Evolutionary conservation across 495 filamentous ascomycete species (phyloP).

Genomic region (Tetracladium setigerum): DNA sequence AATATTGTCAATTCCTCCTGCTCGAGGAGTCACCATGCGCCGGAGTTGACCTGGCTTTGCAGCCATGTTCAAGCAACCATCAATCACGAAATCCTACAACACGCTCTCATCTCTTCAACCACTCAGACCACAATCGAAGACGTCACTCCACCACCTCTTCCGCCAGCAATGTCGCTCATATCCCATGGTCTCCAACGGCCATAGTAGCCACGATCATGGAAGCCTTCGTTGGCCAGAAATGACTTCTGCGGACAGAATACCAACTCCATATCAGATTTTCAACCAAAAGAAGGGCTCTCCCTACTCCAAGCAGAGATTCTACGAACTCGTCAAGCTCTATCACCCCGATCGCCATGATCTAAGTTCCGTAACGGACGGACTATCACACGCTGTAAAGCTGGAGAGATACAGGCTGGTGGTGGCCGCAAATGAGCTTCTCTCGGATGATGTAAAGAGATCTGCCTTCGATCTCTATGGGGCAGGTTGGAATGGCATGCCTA

Average conservation of each 20-base stretch:
- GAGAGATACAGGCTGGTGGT: conserved; percentile 87
- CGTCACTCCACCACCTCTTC: conserved; percentile 7
- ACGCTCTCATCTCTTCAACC: conserved; percentile 9
- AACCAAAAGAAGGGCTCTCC: conserved; percentile 49
- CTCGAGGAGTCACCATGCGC: neutral
- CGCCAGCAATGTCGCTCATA: conserved; percentile 22
- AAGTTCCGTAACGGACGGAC: conserved; percentile 12
- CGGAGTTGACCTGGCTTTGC: neutral
- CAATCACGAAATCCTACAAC: conserved; percentile 12
- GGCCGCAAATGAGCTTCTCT: conserved; percentile 83
- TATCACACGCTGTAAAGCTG: conserved; percentile 51
- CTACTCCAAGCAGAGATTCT: conserved; percentile 79
- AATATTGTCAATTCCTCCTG: neutral
- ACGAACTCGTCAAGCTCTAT: conserved; percentile 89
- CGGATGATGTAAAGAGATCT: conserved; percentile 64
- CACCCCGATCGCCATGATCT: conserved; percentile 67
- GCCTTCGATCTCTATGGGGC: conserved; percentile 77
- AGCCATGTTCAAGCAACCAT: conserved; percentile 21
- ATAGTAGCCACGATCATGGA: conserved; percentile 15
- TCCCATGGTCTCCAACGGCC: conserved; percentile 25
- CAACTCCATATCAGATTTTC: conserved; percentile 93
- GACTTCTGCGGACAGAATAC: conserved; percentile 29
- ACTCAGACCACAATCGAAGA: conserved; percentile 9
- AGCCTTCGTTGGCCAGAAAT: conserved; percentile 25
- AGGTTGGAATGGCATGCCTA: conserved; percentile 61